A percentile compares a stretch with the other conserved stretches of the same genome.
phyloP scores from a whole-genome alignment of 805 yeast species.

The Barnettozyma populi region DNA sequence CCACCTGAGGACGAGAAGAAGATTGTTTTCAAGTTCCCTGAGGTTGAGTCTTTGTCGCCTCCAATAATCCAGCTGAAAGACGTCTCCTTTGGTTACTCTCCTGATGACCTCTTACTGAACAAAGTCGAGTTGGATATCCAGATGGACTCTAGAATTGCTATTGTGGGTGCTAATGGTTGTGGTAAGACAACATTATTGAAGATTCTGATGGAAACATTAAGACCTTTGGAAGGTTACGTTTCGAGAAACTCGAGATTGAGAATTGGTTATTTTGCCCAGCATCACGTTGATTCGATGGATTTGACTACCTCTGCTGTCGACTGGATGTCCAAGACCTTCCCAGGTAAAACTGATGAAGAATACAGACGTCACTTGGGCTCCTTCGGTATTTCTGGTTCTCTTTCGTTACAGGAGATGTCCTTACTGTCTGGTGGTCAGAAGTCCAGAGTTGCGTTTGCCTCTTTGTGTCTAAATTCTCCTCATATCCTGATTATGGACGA shows the following conservation, averaged over 20 bases:
- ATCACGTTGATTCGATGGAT: conserved; percentile 98
- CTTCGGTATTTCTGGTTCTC: conserved; percentile 92
- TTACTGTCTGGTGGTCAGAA: conserved; percentile 96
- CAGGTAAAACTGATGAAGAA: conserved; percentile 94
- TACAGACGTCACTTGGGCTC: conserved; percentile 95
- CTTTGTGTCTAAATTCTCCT: conserved; percentile 83
- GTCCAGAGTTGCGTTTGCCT: conserved; percentile 97
- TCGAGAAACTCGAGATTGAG: conserved; percentile 80
- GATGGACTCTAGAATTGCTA: conserved; percentile 90
- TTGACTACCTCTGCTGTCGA: conserved; percentile 77
- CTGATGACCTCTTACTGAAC: conserved; percentile 55
- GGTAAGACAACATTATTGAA: conserved; percentile 96
- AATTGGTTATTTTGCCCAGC: conserved; percentile 97
- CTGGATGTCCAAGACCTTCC: conserved; percentile 87
- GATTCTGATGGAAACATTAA: conserved; percentile 69
- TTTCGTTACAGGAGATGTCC: conserved; percentile 87
- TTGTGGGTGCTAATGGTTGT: conserved; percentile 98
- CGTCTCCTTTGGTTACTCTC: conserved; percentile 80
- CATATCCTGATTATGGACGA: conserved; percentile 92
- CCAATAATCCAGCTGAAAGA: conserved; percentile 86
- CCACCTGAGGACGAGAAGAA: conserved; percentile 91
- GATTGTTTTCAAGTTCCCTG: conserved; percentile 87
- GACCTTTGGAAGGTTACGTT: conserved; percentile 74
- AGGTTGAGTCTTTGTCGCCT: conserved; percentile 87
- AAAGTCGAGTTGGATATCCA: conserved; percentile 87